phyloP scores from a whole-genome alignment of 495 filamentous ascomycete species.

The Penicillium robsamsonii region DNA sequence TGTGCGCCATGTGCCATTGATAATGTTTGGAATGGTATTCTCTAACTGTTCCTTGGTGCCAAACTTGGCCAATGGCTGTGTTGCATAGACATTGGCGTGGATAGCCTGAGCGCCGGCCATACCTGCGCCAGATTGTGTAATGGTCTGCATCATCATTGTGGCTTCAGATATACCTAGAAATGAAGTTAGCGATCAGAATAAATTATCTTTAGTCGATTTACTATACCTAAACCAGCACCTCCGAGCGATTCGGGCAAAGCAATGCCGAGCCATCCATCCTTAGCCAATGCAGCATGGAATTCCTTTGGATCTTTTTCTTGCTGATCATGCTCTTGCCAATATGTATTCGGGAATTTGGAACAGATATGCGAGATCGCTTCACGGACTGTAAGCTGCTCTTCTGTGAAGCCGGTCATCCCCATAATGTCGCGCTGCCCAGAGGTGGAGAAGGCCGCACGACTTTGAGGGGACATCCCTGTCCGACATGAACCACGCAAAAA shows the following conservation, averaged over 20 bases:
- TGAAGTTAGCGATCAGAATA: slow-evolving; percentile 12
- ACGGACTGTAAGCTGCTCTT: slow-evolving; percentile 67
- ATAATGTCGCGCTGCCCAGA: slow-evolving; percentile 49
- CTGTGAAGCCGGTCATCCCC: slow-evolving; percentile 69
- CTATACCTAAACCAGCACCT: slow-evolving; percentile 69
- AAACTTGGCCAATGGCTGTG: slow-evolving; percentile 71
- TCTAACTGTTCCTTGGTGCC: slow-evolving; percentile 59
- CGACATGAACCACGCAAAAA: background rate
- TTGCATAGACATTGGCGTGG: slow-evolving; percentile 77
- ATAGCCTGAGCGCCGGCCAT: slow-evolving; percentile 76
- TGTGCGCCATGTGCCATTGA: slow-evolving; percentile 63
- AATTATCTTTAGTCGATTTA: slow-evolving; percentile 42
- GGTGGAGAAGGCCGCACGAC: slow-evolving; percentile 29
- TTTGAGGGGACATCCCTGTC: background rate
- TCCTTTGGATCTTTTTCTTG: slow-evolving; percentile 66
- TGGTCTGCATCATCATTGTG: slow-evolving; percentile 83
- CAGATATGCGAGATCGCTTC: slow-evolving; percentile 70
- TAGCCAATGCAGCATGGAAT: slow-evolving; percentile 71
- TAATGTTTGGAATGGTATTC: slow-evolving; percentile 64
- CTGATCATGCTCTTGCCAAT: slow-evolving; percentile 71
- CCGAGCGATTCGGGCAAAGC: slow-evolving; percentile 70
- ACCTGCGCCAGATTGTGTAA: slow-evolving; percentile 72
- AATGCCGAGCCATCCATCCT: slow-evolving; percentile 81
- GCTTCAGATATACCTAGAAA: slow-evolving; percentile 64
- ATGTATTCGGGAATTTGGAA: slow-evolving; percentile 58